Base-by-base conservation (phyloP, 371 early-diverging fungal genomes). In the Blakeslea trispora region DNA sequence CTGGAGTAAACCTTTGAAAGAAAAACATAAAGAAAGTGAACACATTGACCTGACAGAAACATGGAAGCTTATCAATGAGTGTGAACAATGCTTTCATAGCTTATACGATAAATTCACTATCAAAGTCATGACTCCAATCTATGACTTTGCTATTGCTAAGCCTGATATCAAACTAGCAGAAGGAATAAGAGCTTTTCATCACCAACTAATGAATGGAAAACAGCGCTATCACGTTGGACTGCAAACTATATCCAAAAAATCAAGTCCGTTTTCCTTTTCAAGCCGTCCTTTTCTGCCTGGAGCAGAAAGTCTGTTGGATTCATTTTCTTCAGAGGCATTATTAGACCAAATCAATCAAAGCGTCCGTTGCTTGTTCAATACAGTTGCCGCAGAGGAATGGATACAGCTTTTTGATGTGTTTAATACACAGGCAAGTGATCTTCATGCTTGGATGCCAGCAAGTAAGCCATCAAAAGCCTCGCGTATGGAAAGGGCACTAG, bases 371-470 rank as follows among this genome's bases (percentile, higher is more conserved):
- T 57, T 83, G 8, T 88, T 87, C 66, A 68, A 80, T n/a, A 72
- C 78, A 2, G 81, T 86, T 31, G 77, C 83, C 3, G 69, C 80
- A 34, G 83, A 87, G 52, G 92, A 91, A 63, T 91, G 91, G 90
- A 74, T 89, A 17, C 79, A 83, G 2, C 72, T 87, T 19, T 87
- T 83, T 66, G 80, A 87, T 49, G 63, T 87, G 3, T 76, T 91
- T 22, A 90, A 89, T 54, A 81, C 83, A 1, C 91, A 91, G 59
- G 85, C 89, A 3, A 69, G 74, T n/a, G 85, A 83, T 46, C 73
- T 83, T 10, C 70, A 91, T 57, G 82, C 86, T 3, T 91, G 92
- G 92, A 72, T 88, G 34, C 83, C 89, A 3, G 70, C 83, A n/a
- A 69, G 67, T 15, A 78, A 87, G 72, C 68, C 80, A 59, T 58